Evolutionary conservation across 2,329 filamentous ascomycete genomes (phyloP).

Genomic region (Claviceps africana): DNA sequence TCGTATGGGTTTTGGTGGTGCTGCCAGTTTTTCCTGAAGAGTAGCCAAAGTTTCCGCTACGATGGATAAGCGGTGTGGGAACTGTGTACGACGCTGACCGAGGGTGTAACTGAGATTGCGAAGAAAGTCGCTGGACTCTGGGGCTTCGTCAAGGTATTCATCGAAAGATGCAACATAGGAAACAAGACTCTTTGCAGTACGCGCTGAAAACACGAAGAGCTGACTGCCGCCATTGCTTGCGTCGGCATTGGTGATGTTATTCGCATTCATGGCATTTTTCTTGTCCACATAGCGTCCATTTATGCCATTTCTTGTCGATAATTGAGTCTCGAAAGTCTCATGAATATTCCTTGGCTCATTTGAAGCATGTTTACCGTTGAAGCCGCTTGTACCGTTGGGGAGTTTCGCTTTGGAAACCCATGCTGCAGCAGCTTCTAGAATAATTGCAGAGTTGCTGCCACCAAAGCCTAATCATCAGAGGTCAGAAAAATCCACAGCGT

Average conservation of each 20-base stretch:
- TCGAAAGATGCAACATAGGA: constrained; percentile 12
- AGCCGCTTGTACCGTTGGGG: neutral
- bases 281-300: neutral
- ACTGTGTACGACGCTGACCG: constrained; percentile 15
- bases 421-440: constrained; percentile 4
- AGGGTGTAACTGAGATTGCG: constrained; percentile 15
- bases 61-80: constrained; percentile 8
- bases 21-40: constrained; percentile 7
- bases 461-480: constrained; percentile 7
- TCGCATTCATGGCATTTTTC: neutral
- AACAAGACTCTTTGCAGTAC: constrained; percentile 7
- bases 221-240: constrained; percentile 1
- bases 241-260: neutral
- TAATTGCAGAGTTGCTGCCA: constrained; percentile 12
- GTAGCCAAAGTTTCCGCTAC: constrained; percentile 1
- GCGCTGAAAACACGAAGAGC: constrained; percentile 8
- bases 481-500: neutral
- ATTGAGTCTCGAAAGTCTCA: neutral
- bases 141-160: constrained; percentile 9
- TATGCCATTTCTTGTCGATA: neutral
- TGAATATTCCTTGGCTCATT: neutral
- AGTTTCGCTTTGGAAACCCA: neutral
- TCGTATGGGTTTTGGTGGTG: neutral
- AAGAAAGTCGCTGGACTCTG: constrained; percentile 2
- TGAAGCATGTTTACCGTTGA: neutral